Evolutionary conservation across 345 rosid genomes (phyloP).

Genomic region (Eucalyptus cloeziana): DNA sequence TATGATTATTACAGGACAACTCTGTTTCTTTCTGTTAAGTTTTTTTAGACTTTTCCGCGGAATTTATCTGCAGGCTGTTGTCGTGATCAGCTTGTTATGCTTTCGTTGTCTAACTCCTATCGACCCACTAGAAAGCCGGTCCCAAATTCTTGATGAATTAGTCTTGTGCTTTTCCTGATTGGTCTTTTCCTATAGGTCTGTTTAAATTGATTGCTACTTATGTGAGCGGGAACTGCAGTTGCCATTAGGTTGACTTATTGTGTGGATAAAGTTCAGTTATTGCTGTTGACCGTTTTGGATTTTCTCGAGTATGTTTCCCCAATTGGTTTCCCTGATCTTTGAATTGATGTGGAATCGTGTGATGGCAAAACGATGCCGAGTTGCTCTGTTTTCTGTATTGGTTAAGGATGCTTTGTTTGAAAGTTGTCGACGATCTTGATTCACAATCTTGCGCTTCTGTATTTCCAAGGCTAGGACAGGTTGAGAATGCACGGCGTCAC

Average conservation of each 20-base stretch:
- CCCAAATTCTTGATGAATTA: background rate
- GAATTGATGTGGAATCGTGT: background rate
- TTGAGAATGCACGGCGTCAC: constrained; percentile 59
- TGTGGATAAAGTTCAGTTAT: background rate
- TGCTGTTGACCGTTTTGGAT: background rate
- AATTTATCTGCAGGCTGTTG: background rate
- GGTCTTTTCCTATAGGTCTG: background rate
- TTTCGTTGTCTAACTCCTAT: background rate
- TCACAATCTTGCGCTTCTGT: background rate
- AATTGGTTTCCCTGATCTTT: background rate
- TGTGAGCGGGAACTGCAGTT: background rate
- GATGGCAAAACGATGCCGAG: background rate
- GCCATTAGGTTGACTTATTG: background rate
- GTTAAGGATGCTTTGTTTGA: background rate
- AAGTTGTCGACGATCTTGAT: background rate
- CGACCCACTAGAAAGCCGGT: background rate
- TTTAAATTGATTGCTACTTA: background rate
- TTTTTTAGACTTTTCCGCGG: background rate
- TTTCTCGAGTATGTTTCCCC: background rate
- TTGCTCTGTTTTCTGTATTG: background rate
- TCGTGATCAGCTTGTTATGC: background rate
- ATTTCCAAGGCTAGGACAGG: constrained; percentile 62
- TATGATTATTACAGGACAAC: background rate
- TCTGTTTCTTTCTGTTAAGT: background rate
- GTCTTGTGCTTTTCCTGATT: background rate